Conservation (phyloP, 257 asterid genomes). For the Lycium ferocissimum region DNA sequence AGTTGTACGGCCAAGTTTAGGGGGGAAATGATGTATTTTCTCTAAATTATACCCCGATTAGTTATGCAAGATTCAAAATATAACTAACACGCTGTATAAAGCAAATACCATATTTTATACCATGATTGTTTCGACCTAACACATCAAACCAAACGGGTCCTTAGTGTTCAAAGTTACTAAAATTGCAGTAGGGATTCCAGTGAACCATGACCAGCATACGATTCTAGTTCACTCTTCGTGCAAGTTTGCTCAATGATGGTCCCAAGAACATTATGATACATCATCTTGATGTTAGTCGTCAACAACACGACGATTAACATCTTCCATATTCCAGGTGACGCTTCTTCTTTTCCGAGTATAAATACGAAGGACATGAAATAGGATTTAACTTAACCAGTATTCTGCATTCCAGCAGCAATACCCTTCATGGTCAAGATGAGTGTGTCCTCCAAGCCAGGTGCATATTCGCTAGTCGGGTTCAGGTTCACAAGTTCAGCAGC, state of each 20-base stretch:
- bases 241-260: neutral
- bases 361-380: neutral
- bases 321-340: conserved; percentile 7
- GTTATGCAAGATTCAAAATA: neutral
- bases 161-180: neutral
- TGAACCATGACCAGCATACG: neutral
- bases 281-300: conserved; percentile 9
- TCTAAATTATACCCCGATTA: too few relatives aligned
- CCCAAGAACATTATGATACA: neutral
- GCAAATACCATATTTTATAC: neutral
- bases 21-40: too few relatives aligned
- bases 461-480: conserved; percentile 57
- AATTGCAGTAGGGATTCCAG: neutral
- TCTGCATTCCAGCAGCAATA: conserved; percentile 67
- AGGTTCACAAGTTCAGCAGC: conserved; percentile 52
- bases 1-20: too few relatives aligned
- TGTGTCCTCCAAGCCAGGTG: conserved; percentile 64
- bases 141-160: neutral
- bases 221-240: neutral
- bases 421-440: conserved; percentile 68
- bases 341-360: neutral
- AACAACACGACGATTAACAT: neutral
- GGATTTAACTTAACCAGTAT: conserved; percentile 48
- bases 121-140: neutral
- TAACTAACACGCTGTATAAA: neutral